Evolutionary conservation across 164 flowering plant genomes (phyloP).

Genomic region (Piper longum): DNA sequence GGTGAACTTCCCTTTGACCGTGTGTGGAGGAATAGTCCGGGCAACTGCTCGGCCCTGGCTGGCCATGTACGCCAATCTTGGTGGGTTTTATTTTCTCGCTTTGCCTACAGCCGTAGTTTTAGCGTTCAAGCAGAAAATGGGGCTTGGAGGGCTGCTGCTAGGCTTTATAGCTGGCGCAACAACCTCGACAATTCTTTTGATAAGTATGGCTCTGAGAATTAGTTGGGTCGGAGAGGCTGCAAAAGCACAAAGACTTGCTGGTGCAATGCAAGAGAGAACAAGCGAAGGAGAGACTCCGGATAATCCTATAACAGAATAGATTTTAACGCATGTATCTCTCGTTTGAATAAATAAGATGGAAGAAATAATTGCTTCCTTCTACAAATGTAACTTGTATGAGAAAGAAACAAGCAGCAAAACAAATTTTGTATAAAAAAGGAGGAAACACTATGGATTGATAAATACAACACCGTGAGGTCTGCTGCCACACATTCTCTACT

Average conservation of each 20-base stretch:
- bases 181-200: slow-evolving; percentile 32
- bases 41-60: slow-evolving; percentile 77
- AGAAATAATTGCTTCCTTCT: no score
- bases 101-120: slow-evolving; percentile 53
- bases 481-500: slow-evolving; percentile 9
- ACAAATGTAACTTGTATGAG: background rate
- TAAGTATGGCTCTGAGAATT: slow-evolving; percentile 43
- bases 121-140: slow-evolving; percentile 46
- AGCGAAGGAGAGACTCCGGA: background rate
- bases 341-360: background rate
- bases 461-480: slow-evolving; percentile 7
- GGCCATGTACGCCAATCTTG: slow-evolving; percentile 54
- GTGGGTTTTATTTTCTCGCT: slow-evolving; percentile 69
- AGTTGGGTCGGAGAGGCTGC: slow-evolving; percentile 60
- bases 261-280: background rate
- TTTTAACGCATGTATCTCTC: background rate
- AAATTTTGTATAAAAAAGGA: background rate
- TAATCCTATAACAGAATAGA: background rate
- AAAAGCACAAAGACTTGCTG: slow-evolving; percentile 49
- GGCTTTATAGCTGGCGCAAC: slow-evolving; percentile 57
- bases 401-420: background rate
- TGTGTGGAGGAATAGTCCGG: slow-evolving; percentile 69
- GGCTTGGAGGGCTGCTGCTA: slow-evolving; percentile 44
- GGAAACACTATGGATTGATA: slow-evolving; percentile 17
- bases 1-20: slow-evolving; percentile 64